Evolutionary conservation across 2,329 filamentous ascomycete species (phyloP).

Genomic region (Colletotrichum godetiae): DNA sequence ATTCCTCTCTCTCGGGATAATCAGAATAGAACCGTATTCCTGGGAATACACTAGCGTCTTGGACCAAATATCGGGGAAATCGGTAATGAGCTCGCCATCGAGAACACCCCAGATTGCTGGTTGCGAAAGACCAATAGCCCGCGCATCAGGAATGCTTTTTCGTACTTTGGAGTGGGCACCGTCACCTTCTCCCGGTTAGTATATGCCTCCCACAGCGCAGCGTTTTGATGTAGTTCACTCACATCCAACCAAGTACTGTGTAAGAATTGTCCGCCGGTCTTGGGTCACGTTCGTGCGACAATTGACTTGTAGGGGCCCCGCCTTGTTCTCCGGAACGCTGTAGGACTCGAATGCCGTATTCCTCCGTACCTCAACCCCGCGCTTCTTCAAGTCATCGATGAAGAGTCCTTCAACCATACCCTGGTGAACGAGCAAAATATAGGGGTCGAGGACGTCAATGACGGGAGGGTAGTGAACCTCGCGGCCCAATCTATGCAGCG

Average conservation of each 20-base stretch:
- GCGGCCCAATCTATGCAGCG: conserved; percentile 70
- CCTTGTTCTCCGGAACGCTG: conserved; percentile 56
- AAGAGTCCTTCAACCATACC: conserved; percentile 81
- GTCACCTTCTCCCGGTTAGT: conserved; percentile 59
- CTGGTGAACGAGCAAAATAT: conserved; percentile 73
- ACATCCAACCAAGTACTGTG: conserved; percentile 77
- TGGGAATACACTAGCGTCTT: conserved; percentile 78
- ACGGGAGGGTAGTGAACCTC: conserved; percentile 76
- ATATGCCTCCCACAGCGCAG: not conserved
- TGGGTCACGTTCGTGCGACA: conserved; percentile 63
- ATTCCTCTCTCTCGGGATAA: conserved; percentile 78
- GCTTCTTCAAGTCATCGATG: conserved; percentile 74
- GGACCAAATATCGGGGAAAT: conserved; percentile 81
- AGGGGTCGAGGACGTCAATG: conserved; percentile 67
- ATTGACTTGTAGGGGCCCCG: conserved; percentile 60
- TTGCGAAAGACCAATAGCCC: conserved; percentile 67
- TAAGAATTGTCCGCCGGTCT: conserved; percentile 61
- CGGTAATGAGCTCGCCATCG: conserved; percentile 76
- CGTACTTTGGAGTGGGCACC: conserved; percentile 79
- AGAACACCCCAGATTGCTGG: conserved; percentile 75
- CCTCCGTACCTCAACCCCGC: conserved; percentile 71
- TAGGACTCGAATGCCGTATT: conserved; percentile 73
- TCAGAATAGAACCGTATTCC: conserved; percentile 75
- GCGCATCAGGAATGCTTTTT: conserved; percentile 67
- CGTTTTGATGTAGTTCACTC: conserved; percentile 37